Conservation (phyloP, 331 rosid species). For the Cydonia oblonga region DNA sequence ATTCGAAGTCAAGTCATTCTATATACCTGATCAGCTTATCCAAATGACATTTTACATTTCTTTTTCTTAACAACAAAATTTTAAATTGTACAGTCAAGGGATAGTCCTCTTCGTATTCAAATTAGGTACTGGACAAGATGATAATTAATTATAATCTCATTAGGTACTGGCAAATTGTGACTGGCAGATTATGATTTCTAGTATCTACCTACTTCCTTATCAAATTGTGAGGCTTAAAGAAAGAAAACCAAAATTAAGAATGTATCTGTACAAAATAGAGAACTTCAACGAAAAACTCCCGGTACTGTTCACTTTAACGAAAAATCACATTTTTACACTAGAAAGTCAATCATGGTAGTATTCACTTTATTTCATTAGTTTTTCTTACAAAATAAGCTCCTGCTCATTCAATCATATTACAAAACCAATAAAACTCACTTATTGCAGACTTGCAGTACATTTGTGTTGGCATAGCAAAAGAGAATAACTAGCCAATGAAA, state of each 20-base stretch:
- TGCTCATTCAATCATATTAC: neutral
- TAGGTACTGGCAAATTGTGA: no score
- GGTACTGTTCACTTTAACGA: no score
- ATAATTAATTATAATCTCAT: no score
- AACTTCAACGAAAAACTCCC: no score
- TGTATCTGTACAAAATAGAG: no score
- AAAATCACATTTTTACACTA: no score
- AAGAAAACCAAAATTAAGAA: neutral
- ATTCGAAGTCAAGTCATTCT: neutral
- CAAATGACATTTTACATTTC: neutral
- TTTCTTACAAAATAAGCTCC: neutral
- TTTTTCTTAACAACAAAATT: neutral
- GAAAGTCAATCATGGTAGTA: no score
- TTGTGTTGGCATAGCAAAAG: neutral
- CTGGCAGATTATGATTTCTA: no score
- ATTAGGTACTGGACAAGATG: no score
- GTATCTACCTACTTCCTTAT: neutral
- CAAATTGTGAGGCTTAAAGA: neutral
- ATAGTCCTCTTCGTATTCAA: no score
- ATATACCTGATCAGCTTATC: neutral
- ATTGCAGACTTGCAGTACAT: neutral
- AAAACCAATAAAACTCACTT: neutral
- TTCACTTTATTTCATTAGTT: no score
- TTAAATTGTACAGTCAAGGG: no score
- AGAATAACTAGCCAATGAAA: neutral